Base-by-base conservation (phyloP, 805 yeast genomes). In the Millerago galiae region DNA sequence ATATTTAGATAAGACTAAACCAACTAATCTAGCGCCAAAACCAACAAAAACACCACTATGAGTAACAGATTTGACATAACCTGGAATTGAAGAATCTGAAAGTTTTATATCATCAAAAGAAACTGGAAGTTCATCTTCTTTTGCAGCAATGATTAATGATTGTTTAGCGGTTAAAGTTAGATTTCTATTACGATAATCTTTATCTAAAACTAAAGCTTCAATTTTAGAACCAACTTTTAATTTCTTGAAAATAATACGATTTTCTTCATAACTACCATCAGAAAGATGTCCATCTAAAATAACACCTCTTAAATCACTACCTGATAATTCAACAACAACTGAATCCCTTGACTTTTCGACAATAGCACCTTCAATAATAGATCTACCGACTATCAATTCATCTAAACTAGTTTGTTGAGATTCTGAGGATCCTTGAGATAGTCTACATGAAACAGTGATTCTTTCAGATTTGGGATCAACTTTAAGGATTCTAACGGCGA, bases 21-120 rank as follows among this genome's bases (percentile, higher is more conserved):
- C 98, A 27, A 87, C 85, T 49, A 91, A 74, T 41, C 74, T 76
- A 49, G 84, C 83, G 43, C 81, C 87, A 62, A 91, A 91, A 0
- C 82, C 75, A 44, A 91, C 83, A 59, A 91, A 91, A 11, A 88
- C 68, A 50, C 98, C 98, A 58, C 73, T 72, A 35, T 72, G 73
- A n/a, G 95, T 85, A 15, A 83, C 77, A 15, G 89, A 81, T 51
- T 79, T 83, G 32, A 91, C 77, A 59, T 71, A 90, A 34, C 98
- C 99, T 44, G 75, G 72, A 40, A 86, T 62, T 25, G 67, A 54
- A 18, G 66, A 65, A 35, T 66, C 65, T 9, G 77, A 73, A 12
- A 70, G 64, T 31, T 63, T 55, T 37, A 89, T 68, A 33, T 85
- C 95, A 14, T 70, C 68, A 54, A 78, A 83, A 5, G 63, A 51